phyloP scores from a whole-genome alignment of 192 early-diverging fungal species.

The Umbelopsis isabellina region DNA sequence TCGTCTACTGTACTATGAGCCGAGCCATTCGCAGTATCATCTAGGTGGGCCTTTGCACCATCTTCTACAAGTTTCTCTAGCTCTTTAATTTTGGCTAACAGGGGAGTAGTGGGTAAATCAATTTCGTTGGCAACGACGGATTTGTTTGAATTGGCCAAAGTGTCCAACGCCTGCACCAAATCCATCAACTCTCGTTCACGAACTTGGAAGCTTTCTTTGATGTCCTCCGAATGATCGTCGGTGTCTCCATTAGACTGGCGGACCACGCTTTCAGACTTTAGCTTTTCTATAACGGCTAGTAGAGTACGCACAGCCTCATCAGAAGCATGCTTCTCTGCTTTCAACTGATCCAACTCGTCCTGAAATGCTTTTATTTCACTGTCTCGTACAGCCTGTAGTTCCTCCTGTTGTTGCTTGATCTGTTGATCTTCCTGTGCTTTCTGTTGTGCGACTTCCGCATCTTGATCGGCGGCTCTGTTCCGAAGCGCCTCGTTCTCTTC shows the following conservation, averaged over 20 bases:
- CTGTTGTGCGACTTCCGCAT: too few species aligned
- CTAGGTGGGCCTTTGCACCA: neutral
- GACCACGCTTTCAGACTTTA: neutral
- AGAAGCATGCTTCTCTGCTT: constrained; percentile 19
- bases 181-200: constrained; percentile 30
- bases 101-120: neutral
- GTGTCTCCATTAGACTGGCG: neutral
- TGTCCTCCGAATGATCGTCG: constrained; percentile 2
- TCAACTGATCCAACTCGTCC: constrained; percentile 36
- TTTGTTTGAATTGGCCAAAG: constrained; percentile 8
- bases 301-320: constrained; percentile 26
- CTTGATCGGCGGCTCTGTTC: too few species aligned
- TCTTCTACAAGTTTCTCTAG: constrained; percentile 20
- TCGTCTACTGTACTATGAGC: neutral
- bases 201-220: constrained; percentile 17
- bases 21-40: neutral
- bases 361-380: neutral
- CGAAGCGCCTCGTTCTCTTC: neutral
- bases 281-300: constrained; percentile 22
- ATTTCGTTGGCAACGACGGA: neutral
- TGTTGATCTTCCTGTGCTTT: neutral
- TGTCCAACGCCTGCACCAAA: neutral
- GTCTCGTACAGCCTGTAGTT: constrained; percentile 8
- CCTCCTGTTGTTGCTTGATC: neutral
- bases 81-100: constrained; percentile 23